Conservation (phyloP, 164 flowering plant genomes). For the Aristolochia californica region DNA sequence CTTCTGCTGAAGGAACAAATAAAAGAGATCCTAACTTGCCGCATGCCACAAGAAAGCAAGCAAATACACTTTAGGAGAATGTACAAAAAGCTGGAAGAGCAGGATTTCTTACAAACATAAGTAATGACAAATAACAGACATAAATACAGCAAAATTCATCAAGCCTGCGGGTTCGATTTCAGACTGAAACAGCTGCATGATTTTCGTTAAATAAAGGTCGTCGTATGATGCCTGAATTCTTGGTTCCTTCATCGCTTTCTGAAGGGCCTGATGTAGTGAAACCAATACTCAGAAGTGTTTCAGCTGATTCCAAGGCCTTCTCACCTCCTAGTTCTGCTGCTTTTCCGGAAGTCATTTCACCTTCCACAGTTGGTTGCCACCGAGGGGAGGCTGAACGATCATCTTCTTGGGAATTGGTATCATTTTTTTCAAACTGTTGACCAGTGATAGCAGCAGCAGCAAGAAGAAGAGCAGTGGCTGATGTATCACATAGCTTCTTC, state of each 20-base stretch:
- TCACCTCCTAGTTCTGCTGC: constrained; percentile 14
- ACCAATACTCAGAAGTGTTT: constrained; percentile 23
- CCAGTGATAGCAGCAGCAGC: constrained; percentile 49
- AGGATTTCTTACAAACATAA: not conserved
- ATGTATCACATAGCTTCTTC: constrained; percentile 24
- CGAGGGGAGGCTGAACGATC: constrained; percentile 10
- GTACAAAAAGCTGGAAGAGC: not conserved
- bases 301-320: constrained; percentile 21
- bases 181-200: constrained; percentile 9
- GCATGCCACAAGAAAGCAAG: not conserved
- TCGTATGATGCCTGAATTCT: not conserved
- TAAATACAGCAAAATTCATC: constrained; percentile 11
- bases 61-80: not conserved
- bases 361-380: constrained; percentile 13
- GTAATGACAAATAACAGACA: not conserved
- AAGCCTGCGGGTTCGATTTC: constrained; percentile 13
- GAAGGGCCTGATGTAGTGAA: constrained; percentile 18
- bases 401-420: too few relatives aligned
- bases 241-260: constrained; percentile 1
- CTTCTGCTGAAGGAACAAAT: too few relatives aligned
- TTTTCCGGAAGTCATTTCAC: constrained; percentile 12
- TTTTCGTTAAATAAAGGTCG: constrained; percentile 5
- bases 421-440: constrained; percentile 10
- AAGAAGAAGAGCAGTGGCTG: constrained; percentile 39
- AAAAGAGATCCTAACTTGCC: not conserved